phyloP scores from a whole-genome alignment of 2,329 filamentous ascomycete genomes.

The Fusarium sp. region DNA sequence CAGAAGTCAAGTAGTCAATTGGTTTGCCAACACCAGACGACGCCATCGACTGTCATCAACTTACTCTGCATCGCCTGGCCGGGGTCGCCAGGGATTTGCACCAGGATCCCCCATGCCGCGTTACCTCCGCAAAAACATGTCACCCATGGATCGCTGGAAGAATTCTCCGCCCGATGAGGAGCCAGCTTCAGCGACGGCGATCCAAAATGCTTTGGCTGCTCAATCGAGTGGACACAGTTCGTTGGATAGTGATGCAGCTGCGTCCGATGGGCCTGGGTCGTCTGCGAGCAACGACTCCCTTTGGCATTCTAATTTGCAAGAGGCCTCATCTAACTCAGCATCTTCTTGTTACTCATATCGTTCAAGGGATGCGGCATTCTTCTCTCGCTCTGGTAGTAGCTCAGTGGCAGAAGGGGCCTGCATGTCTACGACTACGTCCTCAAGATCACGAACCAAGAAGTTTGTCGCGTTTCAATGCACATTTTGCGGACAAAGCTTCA shows the following conservation, averaged over 20 bases:
- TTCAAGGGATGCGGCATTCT: constrained; percentile 25
- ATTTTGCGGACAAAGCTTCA: constrained; percentile 54
- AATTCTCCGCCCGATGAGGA: constrained; percentile 60
- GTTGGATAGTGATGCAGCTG: constrained; percentile 29
- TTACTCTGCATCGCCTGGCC: constrained; percentile 43
- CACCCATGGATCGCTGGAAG: constrained; percentile 59
- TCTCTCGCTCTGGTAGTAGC: constrained; percentile 39
- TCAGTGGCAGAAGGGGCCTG: constrained; percentile 36
- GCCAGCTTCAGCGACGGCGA: constrained; percentile 53
- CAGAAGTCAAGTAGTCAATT: constrained; percentile 59
- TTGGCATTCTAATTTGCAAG: constrained; percentile 35
- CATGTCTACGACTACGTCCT: constrained; percentile 23
- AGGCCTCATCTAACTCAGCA: constrained; percentile 45
- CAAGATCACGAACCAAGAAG: constrained; percentile 24
- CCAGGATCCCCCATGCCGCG: constrained; percentile 59
- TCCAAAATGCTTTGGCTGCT: constrained; percentile 50
- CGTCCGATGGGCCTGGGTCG: constrained; percentile 47
- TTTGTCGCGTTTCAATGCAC: constrained; percentile 52
- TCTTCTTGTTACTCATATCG: constrained; percentile 45
- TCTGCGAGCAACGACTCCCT: constrained; percentile 49
- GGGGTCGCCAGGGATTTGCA: constrained; percentile 46
- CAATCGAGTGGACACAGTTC: constrained; percentile 32
- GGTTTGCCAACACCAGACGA: constrained; percentile 64
- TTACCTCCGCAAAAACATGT: constrained; percentile 50
- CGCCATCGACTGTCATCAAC: constrained; percentile 55